Percentiles rank a stretch among this genome's conserved stretches.
phyloP scores from a whole-genome alignment of 345 rosid species.

The Ceriops zippeliana region DNA sequence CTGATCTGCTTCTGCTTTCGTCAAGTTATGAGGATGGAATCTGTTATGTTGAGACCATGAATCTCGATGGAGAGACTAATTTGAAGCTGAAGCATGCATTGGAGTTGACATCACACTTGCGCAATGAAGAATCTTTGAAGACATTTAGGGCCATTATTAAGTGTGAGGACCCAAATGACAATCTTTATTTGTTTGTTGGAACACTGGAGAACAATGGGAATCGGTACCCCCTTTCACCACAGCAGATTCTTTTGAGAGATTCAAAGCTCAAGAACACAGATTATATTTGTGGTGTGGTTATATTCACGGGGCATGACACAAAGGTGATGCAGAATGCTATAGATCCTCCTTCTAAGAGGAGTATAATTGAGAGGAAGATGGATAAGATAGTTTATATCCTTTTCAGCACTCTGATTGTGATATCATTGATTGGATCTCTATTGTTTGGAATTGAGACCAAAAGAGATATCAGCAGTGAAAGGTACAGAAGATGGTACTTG shows the following conservation, averaged over 20 bases:
- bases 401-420: conserved; percentile 60
- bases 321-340: conserved; percentile 94
- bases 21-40: conserved; percentile 73
- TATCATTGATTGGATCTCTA: conserved; percentile 65
- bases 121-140: conserved; percentile 36
- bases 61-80: conserved; percentile 93
- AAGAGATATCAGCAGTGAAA: conserved; percentile 45
- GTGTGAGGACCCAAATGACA: conserved; percentile 90
- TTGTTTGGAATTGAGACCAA: conserved; percentile 58
- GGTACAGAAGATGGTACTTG: conserved; percentile 72
- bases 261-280: conserved; percentile 81
- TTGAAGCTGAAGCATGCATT: conserved; percentile 73
- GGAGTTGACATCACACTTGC: conserved; percentile 44
- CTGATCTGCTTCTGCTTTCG: conserved; percentile 83
- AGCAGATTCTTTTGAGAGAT: conserved; percentile 77
- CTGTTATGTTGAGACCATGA: conserved; percentile 91
- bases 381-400: conserved; percentile 82
- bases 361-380: conserved; percentile 83
- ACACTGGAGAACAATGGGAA: conserved; percentile 40
- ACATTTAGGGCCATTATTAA: conserved; percentile 46
- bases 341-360: conserved; percentile 88
- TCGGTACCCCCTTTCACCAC: conserved; percentile 56
- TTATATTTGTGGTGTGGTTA: conserved; percentile 58
- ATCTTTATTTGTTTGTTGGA: conserved; percentile 70
- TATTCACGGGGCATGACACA: conserved; percentile 90